A percentile compares a stretch with the other conserved stretches of the same genome.
Evolutionary conservation across 495 filamentous ascomycete genomes (phyloP).

Genomic region (Penicillium paxilli): DNA sequence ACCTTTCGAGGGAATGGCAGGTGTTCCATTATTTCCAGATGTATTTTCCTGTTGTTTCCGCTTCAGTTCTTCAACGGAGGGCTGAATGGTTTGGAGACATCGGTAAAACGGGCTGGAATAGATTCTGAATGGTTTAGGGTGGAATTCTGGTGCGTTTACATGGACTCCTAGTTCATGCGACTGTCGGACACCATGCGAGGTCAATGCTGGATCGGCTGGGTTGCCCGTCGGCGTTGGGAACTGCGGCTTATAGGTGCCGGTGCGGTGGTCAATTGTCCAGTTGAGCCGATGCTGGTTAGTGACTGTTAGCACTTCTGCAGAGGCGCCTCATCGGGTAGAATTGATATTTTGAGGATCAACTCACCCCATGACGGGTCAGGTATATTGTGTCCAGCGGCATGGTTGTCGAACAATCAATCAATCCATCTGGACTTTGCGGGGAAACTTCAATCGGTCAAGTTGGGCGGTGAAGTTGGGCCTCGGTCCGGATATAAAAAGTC

Average conservation of each 20-base stretch:
- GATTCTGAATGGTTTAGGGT: conserved; percentile 62
- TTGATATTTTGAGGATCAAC: conserved; percentile 22
- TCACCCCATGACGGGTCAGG: conserved; percentile 81
- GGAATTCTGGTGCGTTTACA: conserved; percentile 59
- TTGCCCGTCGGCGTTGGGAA: conserved; percentile 81
- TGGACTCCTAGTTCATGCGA: conserved; percentile 73
- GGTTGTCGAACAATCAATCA: background rate
- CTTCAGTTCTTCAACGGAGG: conserved; percentile 59
- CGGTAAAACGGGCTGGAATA: conserved; percentile 90
- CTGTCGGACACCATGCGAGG: conserved; percentile 82
- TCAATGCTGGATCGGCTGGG: conserved; percentile 81
- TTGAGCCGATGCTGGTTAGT: conserved; percentile 76
- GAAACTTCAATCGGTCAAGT: background rate
- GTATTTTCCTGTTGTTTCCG: conserved; percentile 15
- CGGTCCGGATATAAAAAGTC: background rate
- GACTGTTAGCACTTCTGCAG: background rate
- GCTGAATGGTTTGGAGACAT: conserved; percentile 83
- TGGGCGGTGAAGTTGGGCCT: conserved; percentile 21
- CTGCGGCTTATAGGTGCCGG: conserved; percentile 67
- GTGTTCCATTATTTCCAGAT: background rate
- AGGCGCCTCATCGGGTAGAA: background rate
- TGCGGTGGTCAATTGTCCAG: conserved; percentile 78
- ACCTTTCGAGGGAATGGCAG: background rate
- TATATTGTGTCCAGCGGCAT: conserved; percentile 78
- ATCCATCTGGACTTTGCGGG: conserved; percentile 12